Conservation (phyloP, 495 filamentous ascomycete species). For the Thozetella sp. region DNA sequence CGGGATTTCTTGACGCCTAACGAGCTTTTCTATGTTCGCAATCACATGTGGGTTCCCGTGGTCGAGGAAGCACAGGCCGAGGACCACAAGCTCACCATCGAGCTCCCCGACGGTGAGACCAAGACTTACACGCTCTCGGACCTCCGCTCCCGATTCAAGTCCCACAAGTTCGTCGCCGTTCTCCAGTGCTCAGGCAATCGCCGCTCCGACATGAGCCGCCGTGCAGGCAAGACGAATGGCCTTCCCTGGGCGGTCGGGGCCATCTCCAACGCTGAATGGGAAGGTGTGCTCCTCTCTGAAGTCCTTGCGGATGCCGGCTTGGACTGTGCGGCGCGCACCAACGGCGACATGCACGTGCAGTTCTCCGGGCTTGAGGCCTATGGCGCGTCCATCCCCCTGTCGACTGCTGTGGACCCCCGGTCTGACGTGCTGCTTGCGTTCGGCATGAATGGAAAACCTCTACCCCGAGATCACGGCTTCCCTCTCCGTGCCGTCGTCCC, state of each 20-base stretch:
- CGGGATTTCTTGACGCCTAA: slow-evolving; percentile 59
- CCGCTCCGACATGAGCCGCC: slow-evolving; percentile 63
- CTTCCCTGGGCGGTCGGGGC: slow-evolving; percentile 69
- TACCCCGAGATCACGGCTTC: slow-evolving; percentile 67
- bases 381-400: slow-evolving; percentile 62
- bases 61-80: slow-evolving; percentile 51
- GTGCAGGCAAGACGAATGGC: slow-evolving; percentile 69
- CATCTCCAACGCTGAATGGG: slow-evolving; percentile 65
- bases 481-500: slow-evolving; percentile 64
- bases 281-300: slow-evolving; percentile 65
- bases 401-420: slow-evolving; percentile 63
- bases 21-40: slow-evolving; percentile 63
- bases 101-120: slow-evolving; percentile 58
- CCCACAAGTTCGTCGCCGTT: slow-evolving; percentile 53
- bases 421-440: slow-evolving; percentile 71
- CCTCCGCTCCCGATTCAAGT: slow-evolving; percentile 55
- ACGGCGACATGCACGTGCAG: slow-evolving; percentile 61
- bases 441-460: slow-evolving; percentile 70
- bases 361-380: slow-evolving; percentile 68
- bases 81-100: slow-evolving; percentile 50
- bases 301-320: too few relatives aligned
- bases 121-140: slow-evolving; percentile 56
- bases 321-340: slow-evolving; percentile 60
- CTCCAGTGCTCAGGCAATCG: slow-evolving; percentile 73
- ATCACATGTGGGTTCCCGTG: slow-evolving; percentile 64